Base-by-base conservation (phyloP, 192 early-diverging fungal genomes). In the Podochytrium sp. region DNA sequence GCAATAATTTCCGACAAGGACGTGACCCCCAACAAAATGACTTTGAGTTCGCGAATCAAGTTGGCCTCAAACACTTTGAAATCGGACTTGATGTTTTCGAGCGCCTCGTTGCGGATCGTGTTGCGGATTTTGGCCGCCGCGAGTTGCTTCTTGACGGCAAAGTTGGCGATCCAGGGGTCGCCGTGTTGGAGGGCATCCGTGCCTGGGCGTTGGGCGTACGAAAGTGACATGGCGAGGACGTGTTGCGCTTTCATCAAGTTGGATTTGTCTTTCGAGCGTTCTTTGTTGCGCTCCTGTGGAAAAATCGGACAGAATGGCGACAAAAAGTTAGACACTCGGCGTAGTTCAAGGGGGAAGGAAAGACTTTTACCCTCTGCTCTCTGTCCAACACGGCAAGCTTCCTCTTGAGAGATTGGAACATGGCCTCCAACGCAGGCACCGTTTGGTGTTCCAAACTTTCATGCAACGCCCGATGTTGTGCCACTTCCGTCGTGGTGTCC, bases 51-150 rank as follows among this genome's bases (percentile, higher is more conserved):
- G 47, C 66, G 66, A 18, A 69, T 39, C 66, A 69, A 55, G 35
- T 69, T 69, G 10, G 66, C 66, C 37, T 69, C 66, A 56, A 69
- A 69, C 29, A 69, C 66, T 37, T 56, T 52, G 66, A 69, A 69
- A 29, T 69, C 66, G 14, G 66, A 47, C 37, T 69, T 69, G 18
- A 55, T 56, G 2, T 69, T 34, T 20, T 55, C 52, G 30, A 69
- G 66, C 51, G 52, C 55, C 0, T 69, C 33, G 66, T 37, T 69
- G 34, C 66, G 66, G 16, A 51, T 51, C 25, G 53, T 51, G 29
- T 69, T 47, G 50, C 55, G 52, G 32, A 33, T 10, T 40, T 69
- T 69, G 51, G 66, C 66, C 12, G 35, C 12, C 2, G 66, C 66
- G 1, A 69, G 66, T 34, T 69, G 35, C 16, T 55, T 18, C 37